Evolutionary conservation across 2,329 filamentous ascomycete species (phyloP), one percentile per base, ranked within the genome.

Genomic region (Phialocephala subalpina): DNA sequence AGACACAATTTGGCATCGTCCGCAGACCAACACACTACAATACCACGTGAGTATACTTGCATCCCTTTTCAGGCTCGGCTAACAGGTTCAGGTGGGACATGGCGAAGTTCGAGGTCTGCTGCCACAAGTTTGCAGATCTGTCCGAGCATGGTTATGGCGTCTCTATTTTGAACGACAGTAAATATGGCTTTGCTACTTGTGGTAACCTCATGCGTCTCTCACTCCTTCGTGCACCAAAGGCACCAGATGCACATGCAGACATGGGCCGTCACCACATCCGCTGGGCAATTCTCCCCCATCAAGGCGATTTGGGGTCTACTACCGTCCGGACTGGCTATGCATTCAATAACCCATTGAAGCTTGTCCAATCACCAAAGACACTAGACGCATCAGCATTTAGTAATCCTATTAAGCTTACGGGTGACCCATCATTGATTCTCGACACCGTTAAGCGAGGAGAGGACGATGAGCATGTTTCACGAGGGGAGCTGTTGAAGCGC

Each of bases 101-200:
- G 94, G 94, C 94, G 75, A 97, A 97, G 75, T 97, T 97, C 73
- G 94, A 97, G 81, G 94, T 97, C 60, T 97, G 94, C 84, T 95
- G 92, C 78, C 94, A 97, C 82, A 95, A 94, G 77, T 97, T 93
- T 83, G 94, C 94, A 12, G 94, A 97, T 78, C 82, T 97, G 29
- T 95, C 92, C 0, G 94, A 97, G 78, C 84, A 92, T 74, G 91
- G 90, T 61, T 97, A 97, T 73, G 94, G 94, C 69, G 93, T 98
- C 8, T 95, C 92, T 2, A 92, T 98, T 68, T 85, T 98, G 66
- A 98, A 98, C 76, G 94, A 98, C 79, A 93, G 90, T 81, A 97
- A 97, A 79, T 98, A 97, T 76, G 95, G 95, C 20, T 98, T 98
- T 76, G 95, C 95, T 25, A 97, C 94, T 16, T 88, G 87, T 56